Base-by-base conservation (phyloP, 768 basidiomycete species). In the Rhizopogon salebrosus region DNA sequence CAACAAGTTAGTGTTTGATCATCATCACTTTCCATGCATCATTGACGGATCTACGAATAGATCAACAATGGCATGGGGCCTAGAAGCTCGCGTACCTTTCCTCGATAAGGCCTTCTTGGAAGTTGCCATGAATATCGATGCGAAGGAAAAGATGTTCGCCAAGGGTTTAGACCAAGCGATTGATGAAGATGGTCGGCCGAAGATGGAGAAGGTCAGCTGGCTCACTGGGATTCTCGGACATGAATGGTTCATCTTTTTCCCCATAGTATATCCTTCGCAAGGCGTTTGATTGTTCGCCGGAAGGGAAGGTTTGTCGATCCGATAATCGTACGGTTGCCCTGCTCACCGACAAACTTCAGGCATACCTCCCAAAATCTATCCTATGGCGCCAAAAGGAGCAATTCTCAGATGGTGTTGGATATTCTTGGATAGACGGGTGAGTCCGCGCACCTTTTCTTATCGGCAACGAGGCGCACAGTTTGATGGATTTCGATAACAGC, bases 341-440 rank as follows among this genome's bases (percentile, higher is more conserved):
- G 29, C 31, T 46, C 31, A 46, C 14, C 31, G 26, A 35, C 37
- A 29, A 55, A 45, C 56, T 26, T 23, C 62, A 92, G 87, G 87
- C 92, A 1, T 99, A 98, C 72, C 83, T 99, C 48, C 97, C 97
- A 11, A 79, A 79, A 52, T 91, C 89, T 14, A 98, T 99, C 62
- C 77, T 99, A 38, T 99, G 97, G 97, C 81, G 97, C 52, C 97
- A 99, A 69, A 99, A 99, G 69, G 97, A 99, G 72, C 95, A 98
- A 63, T 99, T 99, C 75, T 98, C 95, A 2, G 97, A 99, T 63
- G 97, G 97, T 50, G 94, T 97, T 51, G 95, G 95, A 29, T 98
- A 97, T 72, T 95, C 93, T 29, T 98, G 95, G 95, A 98, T 98
- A 64, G 95, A 98, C 62, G 92, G 94, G 89, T 89, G 62, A 39